Conservation (phyloP, 208 protist genomes). For the Trypanosoma conorhini region DNA sequence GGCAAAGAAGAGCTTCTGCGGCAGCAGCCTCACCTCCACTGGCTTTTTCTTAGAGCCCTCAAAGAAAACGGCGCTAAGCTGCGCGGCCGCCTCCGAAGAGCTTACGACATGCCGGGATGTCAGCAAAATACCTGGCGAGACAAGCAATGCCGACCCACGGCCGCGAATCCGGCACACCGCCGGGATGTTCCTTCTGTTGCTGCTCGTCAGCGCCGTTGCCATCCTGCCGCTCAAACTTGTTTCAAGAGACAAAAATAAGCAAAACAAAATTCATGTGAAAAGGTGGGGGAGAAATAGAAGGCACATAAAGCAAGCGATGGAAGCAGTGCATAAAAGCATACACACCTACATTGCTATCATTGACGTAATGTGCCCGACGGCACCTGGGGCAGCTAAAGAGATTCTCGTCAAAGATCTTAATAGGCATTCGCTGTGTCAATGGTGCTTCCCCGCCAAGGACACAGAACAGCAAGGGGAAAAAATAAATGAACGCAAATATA, state of each 20-base stretch:
- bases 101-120: slow-evolving; percentile 50
- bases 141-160: slow-evolving; percentile 66
- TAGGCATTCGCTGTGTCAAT: no score
- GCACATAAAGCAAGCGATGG: neutral
- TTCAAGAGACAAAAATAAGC: neutral
- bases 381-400: neutral
- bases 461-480: neutral
- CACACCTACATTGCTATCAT: neutral
- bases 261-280: neutral
- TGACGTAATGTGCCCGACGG: neutral
- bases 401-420: no score
- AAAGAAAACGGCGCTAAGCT: slow-evolving; percentile 82
- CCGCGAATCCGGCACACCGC: slow-evolving; percentile 83
- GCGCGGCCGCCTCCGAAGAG: slow-evolving; percentile 32
- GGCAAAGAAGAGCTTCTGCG: slow-evolving; percentile 73
- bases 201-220: slow-evolving; percentile 50
- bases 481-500: neutral
- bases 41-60: slow-evolving; percentile 86
- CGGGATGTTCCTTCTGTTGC: slow-evolving; percentile 84
- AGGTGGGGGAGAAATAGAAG: neutral
- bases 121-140: slow-evolving; percentile 69
- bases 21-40: slow-evolving; percentile 66
- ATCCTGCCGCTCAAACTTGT: slow-evolving; percentile 23
- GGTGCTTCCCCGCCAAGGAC: no score
- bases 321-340: neutral